Evolutionary conservation across 768 basidiomycete species (phyloP), one percentile per base, ranked within the genome.

Genomic region (Filobasidium floriforme): DNA sequence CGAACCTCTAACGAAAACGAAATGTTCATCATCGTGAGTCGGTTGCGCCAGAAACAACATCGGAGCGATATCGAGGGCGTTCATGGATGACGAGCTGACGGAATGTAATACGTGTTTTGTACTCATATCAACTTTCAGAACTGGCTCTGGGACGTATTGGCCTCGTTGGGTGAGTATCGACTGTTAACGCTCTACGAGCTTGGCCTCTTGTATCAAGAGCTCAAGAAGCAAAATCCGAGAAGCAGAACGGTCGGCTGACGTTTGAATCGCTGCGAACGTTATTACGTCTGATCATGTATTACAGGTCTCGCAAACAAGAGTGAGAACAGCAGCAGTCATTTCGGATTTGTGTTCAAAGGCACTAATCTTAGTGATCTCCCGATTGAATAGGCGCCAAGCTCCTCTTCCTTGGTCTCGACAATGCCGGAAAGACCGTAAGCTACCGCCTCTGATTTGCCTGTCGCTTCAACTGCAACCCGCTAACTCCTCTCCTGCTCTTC

Each of bases 131-230:
- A 14, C 29, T 26, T 24, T 18, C 43, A 80, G 79, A 89, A 90
- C 82, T 97, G 92, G 91, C 90, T 97, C 80, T 94, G 89, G 89
- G 93, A 97, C 77, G 82, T 97, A 67, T 89, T 98, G 73, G 85
- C 91, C 59, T 87, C 89, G 77, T 88, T 97, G 52, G 94, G 94
- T 97, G 77, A 66, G 85, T 80, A 44, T 24, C 14, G 19, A 9
- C 41, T 2, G 6, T 1, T 29, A n/a, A 28, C 28, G 44, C 3
- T 37, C 32, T 3, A 37, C 9, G 9, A 3, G 32, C 4, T 9
- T 37, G 4, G 32, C 4, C 9, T 37, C 32, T 37, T 4, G 32
- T 9, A 37, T 3, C 4, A 37, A 37, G 32, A 37, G 32, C 32
- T 37, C 32, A 37, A 9, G 32, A 37, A 9, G n/a, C n/a, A n/a